Percentiles rank a stretch among this genome's conserved stretches.
phyloP scores from a whole-genome alignment of 2,329 filamentous ascomycete species.

The Calonectria pseudoreteaudii region DNA sequence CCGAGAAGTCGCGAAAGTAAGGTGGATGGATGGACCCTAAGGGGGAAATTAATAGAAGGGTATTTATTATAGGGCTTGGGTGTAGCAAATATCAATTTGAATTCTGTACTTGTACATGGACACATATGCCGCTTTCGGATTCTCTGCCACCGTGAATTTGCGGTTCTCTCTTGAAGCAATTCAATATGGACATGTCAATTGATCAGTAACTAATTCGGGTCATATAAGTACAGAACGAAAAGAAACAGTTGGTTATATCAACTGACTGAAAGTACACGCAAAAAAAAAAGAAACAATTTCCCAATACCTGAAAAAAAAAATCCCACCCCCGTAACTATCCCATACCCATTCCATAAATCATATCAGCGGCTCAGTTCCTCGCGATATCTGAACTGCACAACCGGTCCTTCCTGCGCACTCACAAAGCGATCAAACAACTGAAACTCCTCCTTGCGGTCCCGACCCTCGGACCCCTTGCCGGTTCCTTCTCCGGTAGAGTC shows the following conservation, averaged over 20 bases:
- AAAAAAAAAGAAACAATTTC: no score
- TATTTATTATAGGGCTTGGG: background rate
- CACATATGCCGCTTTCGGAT: no score
- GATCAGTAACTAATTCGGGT: background rate
- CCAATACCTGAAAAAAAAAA: background rate
- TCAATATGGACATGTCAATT: background rate
- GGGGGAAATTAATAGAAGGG: background rate
- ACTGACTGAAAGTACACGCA: background rate
- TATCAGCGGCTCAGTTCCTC: background rate
- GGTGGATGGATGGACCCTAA: conserved; percentile 36
- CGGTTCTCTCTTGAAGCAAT: background rate
- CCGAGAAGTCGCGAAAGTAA: conserved; percentile 8
- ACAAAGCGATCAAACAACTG: background rate
- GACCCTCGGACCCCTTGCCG: background rate
- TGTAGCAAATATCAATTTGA: background rate
- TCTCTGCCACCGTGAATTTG: no score
- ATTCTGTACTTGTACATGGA: background rate
- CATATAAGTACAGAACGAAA: background rate
- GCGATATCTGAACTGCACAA: conserved; percentile 3
- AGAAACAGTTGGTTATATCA: background rate
- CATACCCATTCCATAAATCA: background rate
- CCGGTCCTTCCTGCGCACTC: background rate
- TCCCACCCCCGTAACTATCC: no score
- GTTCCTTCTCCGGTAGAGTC: background rate
- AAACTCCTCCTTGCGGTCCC: background rate